These are phyloP conservation scores for Aspergillus fumigatiaffinis DNA, from an alignment of 2,329 filamentous ascomycete genomes.

Conservation along the genomic window DNA sequence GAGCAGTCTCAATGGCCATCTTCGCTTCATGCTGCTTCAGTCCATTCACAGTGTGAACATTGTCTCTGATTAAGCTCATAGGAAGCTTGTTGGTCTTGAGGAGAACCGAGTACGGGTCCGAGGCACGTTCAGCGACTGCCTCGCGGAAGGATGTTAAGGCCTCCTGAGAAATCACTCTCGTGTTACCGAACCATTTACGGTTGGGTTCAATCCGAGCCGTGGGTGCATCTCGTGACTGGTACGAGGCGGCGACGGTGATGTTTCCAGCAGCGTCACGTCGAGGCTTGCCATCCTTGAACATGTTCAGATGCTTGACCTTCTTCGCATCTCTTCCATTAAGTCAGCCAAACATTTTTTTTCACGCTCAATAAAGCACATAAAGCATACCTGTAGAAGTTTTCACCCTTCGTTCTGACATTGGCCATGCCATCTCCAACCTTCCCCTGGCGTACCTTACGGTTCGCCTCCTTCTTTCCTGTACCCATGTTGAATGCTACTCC, in stretches of 20 bases:
- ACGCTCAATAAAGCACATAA: background rate
- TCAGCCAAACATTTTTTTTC: conserved; percentile 7
- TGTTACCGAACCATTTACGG: conserved; percentile 97
- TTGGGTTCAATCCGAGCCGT: conserved; percentile 89
- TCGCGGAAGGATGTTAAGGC: conserved; percentile 81
- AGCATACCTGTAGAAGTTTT: conserved; percentile 88
- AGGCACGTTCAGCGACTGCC: conserved; percentile 84
- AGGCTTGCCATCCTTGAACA: conserved; percentile 82
- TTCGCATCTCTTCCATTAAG: conserved; percentile 59
- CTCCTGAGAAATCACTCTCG: conserved; percentile 83
- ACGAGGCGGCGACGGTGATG: conserved; percentile 78
- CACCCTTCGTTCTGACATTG: conserved; percentile 91
- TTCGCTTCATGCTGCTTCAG: conserved; percentile 91
- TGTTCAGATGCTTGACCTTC: conserved; percentile 82
- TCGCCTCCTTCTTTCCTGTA: conserved; percentile 85
- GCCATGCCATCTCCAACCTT: conserved; percentile 81
- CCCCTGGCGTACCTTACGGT: conserved; percentile 77
- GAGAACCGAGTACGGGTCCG: conserved; percentile 90
- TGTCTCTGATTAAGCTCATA: conserved; percentile 87
- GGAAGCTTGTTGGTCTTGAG: conserved; percentile 96
- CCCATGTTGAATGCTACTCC: conserved; percentile 60
- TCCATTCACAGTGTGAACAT: conserved; percentile 66
- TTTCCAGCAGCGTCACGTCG: conserved; percentile 78
- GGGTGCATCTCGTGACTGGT: conserved; percentile 77
- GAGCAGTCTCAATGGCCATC: conserved; percentile 82